These are phyloP conservation scores for Leishmania tropica DNA, from an alignment of 208 protist genomes.

Conservation along the genomic window DNA sequence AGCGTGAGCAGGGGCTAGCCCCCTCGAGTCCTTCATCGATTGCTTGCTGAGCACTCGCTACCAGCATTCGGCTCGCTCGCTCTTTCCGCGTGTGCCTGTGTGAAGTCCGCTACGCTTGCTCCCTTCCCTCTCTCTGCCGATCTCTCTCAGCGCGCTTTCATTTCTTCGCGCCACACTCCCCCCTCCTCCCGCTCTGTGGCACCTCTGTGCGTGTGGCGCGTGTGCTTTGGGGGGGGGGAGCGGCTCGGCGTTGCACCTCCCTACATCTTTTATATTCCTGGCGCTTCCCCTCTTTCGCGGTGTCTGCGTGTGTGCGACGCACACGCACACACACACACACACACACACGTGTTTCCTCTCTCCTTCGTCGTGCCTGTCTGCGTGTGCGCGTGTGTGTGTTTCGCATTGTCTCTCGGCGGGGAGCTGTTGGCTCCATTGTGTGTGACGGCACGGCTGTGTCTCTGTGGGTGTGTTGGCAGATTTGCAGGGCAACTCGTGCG, in stretches of 20 bases:
- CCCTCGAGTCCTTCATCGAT: background rate
- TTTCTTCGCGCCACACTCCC: background rate
- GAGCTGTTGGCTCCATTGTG: too few species aligned
- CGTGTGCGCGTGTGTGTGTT: too few species aligned
- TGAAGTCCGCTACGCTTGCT: background rate
- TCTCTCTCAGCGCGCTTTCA: background rate
- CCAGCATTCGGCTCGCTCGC: background rate
- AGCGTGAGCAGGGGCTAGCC: background rate
- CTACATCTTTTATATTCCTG: background rate
- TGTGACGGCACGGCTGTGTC: background rate
- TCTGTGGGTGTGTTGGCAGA: background rate
- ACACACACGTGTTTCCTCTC: background rate
- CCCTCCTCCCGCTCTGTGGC: background rate
- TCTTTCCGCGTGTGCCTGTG: background rate
- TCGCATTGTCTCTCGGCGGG: too few species aligned
- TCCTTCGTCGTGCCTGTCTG: too few species aligned
- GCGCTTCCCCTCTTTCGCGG: background rate
- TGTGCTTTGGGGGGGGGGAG: background rate
- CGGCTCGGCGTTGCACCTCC: background rate
- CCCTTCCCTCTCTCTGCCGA: background rate
- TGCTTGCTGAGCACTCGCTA: background rate
- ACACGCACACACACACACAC: too few species aligned
- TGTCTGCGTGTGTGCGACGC: background rate
- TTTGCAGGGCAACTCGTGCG: background rate
- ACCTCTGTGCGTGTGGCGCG: background rate